phyloP scores from a whole-genome alignment of 1,284 basidiomycete genomes.

The Ganoderma leucocontextum region DNA sequence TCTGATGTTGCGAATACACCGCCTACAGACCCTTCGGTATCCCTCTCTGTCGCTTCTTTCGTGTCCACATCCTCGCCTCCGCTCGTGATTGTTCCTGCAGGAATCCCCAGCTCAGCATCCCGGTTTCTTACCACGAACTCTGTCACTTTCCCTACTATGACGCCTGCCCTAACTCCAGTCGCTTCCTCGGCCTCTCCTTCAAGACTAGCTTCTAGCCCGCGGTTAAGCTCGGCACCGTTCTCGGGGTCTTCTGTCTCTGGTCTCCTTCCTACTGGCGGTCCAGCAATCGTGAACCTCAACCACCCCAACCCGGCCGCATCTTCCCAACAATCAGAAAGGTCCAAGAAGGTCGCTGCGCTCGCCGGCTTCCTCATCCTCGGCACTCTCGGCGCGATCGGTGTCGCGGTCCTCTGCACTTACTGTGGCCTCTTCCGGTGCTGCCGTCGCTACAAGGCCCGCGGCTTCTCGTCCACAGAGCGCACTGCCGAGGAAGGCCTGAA shows the following conservation, averaged over 20 bases:
- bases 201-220: not conserved
- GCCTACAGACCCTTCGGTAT: not conserved
- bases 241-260: not conserved
- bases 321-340: constrained; percentile 32
- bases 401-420: constrained; percentile 38
- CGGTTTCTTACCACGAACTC: not conserved
- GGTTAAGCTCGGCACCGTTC: not conserved
- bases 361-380: constrained; percentile 40
- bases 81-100: not conserved
- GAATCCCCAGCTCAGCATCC: not conserved
- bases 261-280: constrained; percentile 9
- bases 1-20: not conserved
- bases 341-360: constrained; percentile 37
- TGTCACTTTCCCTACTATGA: not conserved
- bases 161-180: not conserved
- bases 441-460: constrained; percentile 16
- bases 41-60: not conserved
- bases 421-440: constrained; percentile 34
- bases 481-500: constrained; percentile 28
- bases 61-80: not conserved
- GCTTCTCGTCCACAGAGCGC: constrained; percentile 17
- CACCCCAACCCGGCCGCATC: constrained; percentile 28
- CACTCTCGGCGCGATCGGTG: constrained; percentile 35
- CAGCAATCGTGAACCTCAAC: constrained; percentile 15
- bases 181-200: not conserved